Percentiles rank a stretch among this genome's conserved stretches.
phyloP scores from a whole-genome alignment of 73 alveolate genomes.

The Blepharisma stoltei region DNA sequence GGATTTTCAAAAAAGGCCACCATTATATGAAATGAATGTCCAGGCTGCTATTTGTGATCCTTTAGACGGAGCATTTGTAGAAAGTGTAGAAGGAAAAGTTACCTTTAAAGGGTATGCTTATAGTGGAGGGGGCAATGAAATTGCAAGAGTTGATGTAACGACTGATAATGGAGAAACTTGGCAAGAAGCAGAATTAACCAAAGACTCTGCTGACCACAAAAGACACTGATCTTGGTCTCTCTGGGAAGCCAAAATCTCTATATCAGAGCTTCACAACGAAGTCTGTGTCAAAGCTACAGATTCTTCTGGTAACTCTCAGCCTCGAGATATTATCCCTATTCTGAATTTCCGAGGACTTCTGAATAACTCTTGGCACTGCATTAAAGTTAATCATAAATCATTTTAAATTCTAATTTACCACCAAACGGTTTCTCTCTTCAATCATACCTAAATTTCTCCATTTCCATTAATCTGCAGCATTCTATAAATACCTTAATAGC shows the following conservation, averaged over 20 bases:
- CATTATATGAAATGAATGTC: constrained; percentile 28
- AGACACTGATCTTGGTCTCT: constrained; percentile 42
- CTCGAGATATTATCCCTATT: neutral
- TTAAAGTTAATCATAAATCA: neutral
- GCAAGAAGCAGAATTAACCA: constrained; percentile 53
- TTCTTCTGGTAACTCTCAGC: constrained; percentile 36
- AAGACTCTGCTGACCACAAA: constrained; percentile 28
- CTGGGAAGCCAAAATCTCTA: constrained; percentile 36
- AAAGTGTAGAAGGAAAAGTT: constrained; percentile 10
- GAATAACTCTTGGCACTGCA: constrained; percentile 28
- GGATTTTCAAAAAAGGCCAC: constrained; percentile 30
- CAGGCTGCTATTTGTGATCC: constrained; percentile 42
- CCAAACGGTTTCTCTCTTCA: too few relatives aligned
- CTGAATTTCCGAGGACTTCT: constrained; percentile 26
- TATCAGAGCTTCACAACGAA: constrained; percentile 26
- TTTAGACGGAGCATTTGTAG: constrained; percentile 8
- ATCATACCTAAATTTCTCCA: too few relatives aligned
- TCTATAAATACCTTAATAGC: too few relatives aligned
- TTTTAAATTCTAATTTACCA: too few relatives aligned
- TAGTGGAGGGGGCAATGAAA: constrained; percentile 35
- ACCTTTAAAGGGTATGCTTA: constrained; percentile 52
- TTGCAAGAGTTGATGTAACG: constrained; percentile 63
- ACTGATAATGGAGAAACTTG: constrained; percentile 68
- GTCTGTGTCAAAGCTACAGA: constrained; percentile 36
- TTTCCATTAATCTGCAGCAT: too few relatives aligned